Base-by-base conservation (phyloP, 116 monocot genomes). In the Zostera marina region DNA sequence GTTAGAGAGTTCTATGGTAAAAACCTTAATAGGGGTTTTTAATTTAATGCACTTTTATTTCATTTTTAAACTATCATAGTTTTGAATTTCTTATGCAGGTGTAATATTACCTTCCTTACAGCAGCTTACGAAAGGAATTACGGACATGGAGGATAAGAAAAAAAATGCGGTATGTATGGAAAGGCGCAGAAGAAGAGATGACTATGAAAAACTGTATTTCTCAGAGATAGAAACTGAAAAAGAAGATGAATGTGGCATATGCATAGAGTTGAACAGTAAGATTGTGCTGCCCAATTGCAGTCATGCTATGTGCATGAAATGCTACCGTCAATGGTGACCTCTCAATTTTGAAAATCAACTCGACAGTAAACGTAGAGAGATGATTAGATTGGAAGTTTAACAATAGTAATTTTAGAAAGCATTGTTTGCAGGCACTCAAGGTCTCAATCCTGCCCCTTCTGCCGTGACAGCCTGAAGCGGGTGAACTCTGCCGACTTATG, bases 171-270 rank as follows among this genome's bases (percentile, higher is more conserved):
- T 81, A 54, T 90, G 84, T 54, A 64, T 74, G 76, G 84, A 90
- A 64, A 78, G 81, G 58, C 84, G 81, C 52, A 73, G 59, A 44
- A 81, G 59, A 65, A 90, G 73, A 81, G 84, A 76, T 59, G 81
- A 81, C 41, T 74, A 74, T 58, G 90, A 84, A 9, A 73, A 48
- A 42, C 69, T 48, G 59, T 49, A 60, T 41, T 70, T 84, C 17
- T 78, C 78, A 11, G 84, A 81, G 42, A 65, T 84, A 46, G 84
- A 90, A 72, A 46, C 47, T 54, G 90, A 90, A 69, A 78, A 84
- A 65, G 90, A 90, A 69, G 81, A 84, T 59, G 90, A 90, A 68
- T 90, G 90, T 68, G 90, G 84, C 13, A 90, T 90, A 44, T 90
- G 90, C 75, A 74, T 90, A 81, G 90, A 90, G 61, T 76, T 84